Evolutionary conservation across 352 stramenopile genomes (phyloP).

Genomic region (Pilasporangium apinafurcum): DNA sequence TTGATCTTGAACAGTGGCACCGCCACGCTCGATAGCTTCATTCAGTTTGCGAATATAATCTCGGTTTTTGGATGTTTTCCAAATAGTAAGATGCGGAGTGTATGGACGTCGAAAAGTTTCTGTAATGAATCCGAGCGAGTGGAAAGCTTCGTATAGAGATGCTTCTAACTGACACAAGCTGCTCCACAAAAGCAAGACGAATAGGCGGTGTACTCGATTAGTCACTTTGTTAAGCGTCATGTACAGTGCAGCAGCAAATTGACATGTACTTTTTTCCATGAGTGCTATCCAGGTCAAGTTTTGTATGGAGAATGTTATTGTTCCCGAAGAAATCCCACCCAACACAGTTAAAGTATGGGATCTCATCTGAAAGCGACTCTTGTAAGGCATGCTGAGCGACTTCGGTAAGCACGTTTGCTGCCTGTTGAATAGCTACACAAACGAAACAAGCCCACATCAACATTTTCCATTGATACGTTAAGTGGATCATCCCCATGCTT

Average conservation of each 20-base stretch:
- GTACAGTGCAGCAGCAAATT: background rate
- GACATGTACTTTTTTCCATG: conserved; percentile 10
- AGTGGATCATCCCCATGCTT: no score
- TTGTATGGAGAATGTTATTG: conserved; percentile 29
- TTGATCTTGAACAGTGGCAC: conserved; percentile 15
- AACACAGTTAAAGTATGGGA: conserved; percentile 15
- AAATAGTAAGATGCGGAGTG: conserved; percentile 40
- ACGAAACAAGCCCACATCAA: background rate
- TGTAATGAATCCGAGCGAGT: conserved; percentile 14
- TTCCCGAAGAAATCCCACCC: conserved; percentile 29
- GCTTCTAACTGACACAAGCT: conserved; percentile 22
- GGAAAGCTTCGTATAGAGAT: conserved; percentile 15
- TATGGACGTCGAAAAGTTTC: conserved; percentile 24
- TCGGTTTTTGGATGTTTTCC: conserved; percentile 26
- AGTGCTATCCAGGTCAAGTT: conserved; percentile 8
- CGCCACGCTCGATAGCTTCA: conserved; percentile 2
- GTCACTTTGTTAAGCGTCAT: no score
- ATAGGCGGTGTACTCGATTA: background rate
- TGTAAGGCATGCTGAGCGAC: conserved; percentile 1
- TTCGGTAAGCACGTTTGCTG: conserved; percentile 12
- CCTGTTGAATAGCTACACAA: conserved; percentile 14
- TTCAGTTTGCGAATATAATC: conserved; percentile 20
- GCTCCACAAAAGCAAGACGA: no score
- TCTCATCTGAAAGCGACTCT: conserved; percentile 6
- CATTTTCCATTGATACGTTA: no score